A percentile compares a stretch with the other conserved stretches of the same genome.
These are phyloP conservation scores for Aspergillus fijiensis DNA, from an alignment of 2,329 filamentous ascomycete species.

Conservation along the genomic window DNA sequence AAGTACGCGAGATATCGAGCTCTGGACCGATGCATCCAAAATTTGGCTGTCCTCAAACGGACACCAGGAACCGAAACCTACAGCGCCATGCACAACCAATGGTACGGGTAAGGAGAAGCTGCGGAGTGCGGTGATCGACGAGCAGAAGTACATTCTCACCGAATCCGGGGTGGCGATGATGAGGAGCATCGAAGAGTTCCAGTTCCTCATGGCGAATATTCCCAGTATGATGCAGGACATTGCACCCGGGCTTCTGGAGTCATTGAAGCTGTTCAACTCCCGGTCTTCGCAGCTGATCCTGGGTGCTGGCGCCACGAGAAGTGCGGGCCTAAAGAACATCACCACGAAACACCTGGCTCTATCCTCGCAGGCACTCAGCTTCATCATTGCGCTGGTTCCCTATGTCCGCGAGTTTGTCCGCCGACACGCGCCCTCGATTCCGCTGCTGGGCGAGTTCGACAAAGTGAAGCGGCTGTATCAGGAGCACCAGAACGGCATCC, in stretches of 20 bases:
- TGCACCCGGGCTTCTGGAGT: conserved; percentile 74
- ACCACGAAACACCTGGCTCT: conserved; percentile 92
- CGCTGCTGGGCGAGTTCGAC: conserved; percentile 80
- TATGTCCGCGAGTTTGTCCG: conserved; percentile 90
- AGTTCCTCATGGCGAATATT: conserved; percentile 79
- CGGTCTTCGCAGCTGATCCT: conserved; percentile 95
- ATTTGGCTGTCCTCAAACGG: conserved; percentile 50
- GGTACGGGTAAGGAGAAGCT: conserved; percentile 60
- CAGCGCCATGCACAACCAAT: conserved; percentile 41
- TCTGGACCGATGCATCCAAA: conserved; percentile 53
- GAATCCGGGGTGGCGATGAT: conserved; percentile 80
- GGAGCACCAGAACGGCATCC: conserved; percentile 86
- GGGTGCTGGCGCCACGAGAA: conserved; percentile 84
- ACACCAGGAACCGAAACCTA: conserved; percentile 23
- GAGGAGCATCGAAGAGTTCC: conserved; percentile 75
- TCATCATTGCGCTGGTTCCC: conserved; percentile 82
- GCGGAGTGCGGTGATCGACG: conserved; percentile 74
- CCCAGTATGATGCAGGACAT: conserved; percentile 87
- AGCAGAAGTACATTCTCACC: conserved; percentile 81
- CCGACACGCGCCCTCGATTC: conserved; percentile 60
- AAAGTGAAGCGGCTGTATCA: conserved; percentile 79
- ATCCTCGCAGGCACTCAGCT: conserved; percentile 83
- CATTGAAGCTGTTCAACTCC: conserved; percentile 91
- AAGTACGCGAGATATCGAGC: conserved; percentile 58
- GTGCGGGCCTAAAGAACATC: conserved; percentile 91